phyloP scores from a whole-genome alignment of 2,329 filamentous ascomycete genomes.

The Botrytis galanthina region DNA sequence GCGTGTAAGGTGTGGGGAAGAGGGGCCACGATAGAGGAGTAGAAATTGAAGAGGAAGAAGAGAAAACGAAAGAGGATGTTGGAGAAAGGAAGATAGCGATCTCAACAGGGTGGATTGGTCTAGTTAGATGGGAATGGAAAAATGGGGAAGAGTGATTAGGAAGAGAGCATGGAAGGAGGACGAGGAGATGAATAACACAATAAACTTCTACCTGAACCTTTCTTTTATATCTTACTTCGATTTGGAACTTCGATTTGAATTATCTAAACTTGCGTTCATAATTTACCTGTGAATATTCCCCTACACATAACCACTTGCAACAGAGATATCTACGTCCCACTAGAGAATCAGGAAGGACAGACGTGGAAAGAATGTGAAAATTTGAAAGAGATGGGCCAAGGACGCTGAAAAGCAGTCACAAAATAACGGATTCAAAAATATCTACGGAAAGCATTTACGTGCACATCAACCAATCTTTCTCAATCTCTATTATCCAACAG shows the following conservation, averaged over 20 bases:
- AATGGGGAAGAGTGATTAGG: too few species aligned
- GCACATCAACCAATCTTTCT: neutral
- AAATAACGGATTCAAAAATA: neutral
- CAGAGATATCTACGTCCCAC: neutral
- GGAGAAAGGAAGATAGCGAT: accelerated
- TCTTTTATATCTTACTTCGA: accelerated
- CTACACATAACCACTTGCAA: neutral
- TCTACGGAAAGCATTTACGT: neutral
- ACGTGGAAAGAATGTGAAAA: neutral
- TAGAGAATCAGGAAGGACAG: neutral
- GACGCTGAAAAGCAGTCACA: neutral
- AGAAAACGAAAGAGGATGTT: too few species aligned
- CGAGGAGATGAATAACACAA: neutral
- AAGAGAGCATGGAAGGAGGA: accelerated
- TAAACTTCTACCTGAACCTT: neutral
- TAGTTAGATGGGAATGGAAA: neutral
- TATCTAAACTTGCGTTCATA: neutral
- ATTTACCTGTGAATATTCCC: neutral
- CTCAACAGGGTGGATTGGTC: neutral
- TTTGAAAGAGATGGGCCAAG: too few species aligned
- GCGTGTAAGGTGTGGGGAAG: neutral
- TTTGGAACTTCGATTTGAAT: accelerated
- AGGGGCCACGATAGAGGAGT: too few species aligned
- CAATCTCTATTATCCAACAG: neutral
- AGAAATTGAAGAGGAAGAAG: too few species aligned